Percentiles rank a stretch among this genome's conserved stretches.
These are phyloP conservation scores for Vararia minispora DNA, from an alignment of 768 basidiomycete genomes.

Conservation along the genomic window DNA sequence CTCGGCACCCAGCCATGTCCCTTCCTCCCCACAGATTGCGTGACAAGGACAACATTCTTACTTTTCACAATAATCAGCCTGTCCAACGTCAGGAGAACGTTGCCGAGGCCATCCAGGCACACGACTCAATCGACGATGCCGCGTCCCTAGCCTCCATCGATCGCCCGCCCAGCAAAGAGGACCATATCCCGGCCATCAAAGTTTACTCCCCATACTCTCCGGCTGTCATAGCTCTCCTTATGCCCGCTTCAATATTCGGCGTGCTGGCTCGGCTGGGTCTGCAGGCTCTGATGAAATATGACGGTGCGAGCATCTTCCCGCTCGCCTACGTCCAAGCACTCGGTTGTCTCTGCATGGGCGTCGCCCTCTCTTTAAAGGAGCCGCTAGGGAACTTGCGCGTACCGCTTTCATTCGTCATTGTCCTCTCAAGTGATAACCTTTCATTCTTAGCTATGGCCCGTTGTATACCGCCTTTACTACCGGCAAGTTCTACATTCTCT, in stretches of 20 bases:
- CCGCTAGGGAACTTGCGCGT: conserved; percentile 68
- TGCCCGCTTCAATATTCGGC: conserved; percentile 81
- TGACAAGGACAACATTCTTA: no score
- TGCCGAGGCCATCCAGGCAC: no score
- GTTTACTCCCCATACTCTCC: conserved; percentile 44
- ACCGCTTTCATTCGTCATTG: conserved; percentile 1
- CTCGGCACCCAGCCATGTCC: no score
- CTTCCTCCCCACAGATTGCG: no score
- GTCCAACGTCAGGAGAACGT: no score
- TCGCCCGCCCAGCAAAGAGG: conserved; percentile 25
- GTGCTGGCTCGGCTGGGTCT: conserved; percentile 74
- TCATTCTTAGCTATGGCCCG: conserved; percentile 62
- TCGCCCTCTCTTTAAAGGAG: conserved; percentile 57
- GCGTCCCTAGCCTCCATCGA: conserved; percentile 32
- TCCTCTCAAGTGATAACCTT: conserved; percentile 3
- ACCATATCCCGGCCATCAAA: conserved; percentile 23
- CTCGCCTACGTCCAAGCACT: conserved; percentile 77
- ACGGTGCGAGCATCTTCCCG: conserved; percentile 67
- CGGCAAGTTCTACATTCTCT: conserved; percentile 30
- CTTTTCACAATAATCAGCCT: no score
- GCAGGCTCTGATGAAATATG: conserved; percentile 59
- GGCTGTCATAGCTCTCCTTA: conserved; percentile 58
- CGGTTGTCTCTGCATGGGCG: conserved; percentile 90
- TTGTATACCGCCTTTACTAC: conserved; percentile 84
- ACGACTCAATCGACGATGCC: conserved; percentile 22